Conservation (phyloP, 1,284 basidiomycete genomes). For the Melampsora larici-populina region DNA sequence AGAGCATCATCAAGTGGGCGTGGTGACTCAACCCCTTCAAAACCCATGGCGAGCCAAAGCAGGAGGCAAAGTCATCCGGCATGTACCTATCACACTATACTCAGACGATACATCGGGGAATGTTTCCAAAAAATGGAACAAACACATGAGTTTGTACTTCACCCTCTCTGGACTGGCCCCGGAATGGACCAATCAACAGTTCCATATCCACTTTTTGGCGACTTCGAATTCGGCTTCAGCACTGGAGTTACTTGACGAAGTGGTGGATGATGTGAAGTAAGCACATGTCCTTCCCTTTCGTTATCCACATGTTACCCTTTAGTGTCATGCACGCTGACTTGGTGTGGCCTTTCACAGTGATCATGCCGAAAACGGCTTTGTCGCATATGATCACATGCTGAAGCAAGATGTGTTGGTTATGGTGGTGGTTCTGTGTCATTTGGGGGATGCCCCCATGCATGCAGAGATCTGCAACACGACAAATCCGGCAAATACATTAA, state of each 20-base stretch:
- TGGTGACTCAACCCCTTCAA: too few relatives aligned
- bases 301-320: too few relatives aligned
- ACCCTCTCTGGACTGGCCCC: constrained; percentile 53
- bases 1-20: too few relatives aligned
- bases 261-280: too few relatives aligned
- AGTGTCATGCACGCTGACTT: too few relatives aligned
- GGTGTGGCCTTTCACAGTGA: not conserved
- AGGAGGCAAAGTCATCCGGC: not conserved
- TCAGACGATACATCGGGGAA: constrained; percentile 59
- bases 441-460: constrained; percentile 1
- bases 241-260: too few relatives aligned
- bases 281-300: too few relatives aligned
- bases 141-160: constrained; percentile 57
- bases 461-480: not conserved
- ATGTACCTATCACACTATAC: constrained; percentile 56
- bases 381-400: not conserved
- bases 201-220: constrained; percentile 56
- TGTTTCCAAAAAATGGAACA: constrained; percentile 58
- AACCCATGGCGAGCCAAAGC: too few relatives aligned
- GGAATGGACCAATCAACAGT: constrained; percentile 47
- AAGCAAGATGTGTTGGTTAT: not conserved
- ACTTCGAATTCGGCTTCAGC: constrained; percentile 58
- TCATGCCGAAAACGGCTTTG: not conserved
- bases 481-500: not conserved
- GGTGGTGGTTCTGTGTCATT: not conserved